Conservation (phyloP, 2,329 filamentous ascomycete genomes). For the Cryphonectria parasitica region DNA sequence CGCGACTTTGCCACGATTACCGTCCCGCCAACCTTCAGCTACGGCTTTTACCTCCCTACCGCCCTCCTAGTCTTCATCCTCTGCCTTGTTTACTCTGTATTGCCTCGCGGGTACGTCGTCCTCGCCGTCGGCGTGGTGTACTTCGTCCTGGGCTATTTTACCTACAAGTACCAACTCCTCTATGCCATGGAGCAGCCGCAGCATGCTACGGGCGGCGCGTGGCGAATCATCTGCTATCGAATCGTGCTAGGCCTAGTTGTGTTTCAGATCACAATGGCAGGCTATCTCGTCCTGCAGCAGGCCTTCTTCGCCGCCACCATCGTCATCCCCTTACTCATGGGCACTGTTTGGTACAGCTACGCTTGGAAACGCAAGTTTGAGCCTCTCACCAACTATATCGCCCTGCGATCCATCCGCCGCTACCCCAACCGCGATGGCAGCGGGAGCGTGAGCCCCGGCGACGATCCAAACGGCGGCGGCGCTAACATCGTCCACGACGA, state of each 20-base stretch:
- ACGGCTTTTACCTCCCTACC: constrained; percentile 93
- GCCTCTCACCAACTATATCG: constrained; percentile 90
- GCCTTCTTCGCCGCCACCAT: constrained; percentile 75
- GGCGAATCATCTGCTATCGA: constrained; percentile 95
- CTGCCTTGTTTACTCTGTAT: constrained; percentile 90
- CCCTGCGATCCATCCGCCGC: constrained; percentile 79
- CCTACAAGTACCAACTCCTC: constrained; percentile 95
- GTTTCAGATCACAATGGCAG: constrained; percentile 90
- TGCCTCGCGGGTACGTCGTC: constrained; percentile 79
- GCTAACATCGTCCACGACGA: constrained; percentile 40
- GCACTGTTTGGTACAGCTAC: constrained; percentile 87
- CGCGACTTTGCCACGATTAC: constrained; percentile 84
- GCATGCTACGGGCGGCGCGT: constrained; percentile 89
- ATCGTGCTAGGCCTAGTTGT: constrained; percentile 83
- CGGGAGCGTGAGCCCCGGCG: constrained; percentile 45
- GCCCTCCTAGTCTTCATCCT: constrained; percentile 93
- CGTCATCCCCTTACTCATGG: constrained; percentile 74
- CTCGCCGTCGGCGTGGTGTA: constrained; percentile 83
- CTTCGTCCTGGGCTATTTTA: constrained; percentile 81
- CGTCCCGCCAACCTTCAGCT: constrained; percentile 86
- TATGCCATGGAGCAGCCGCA: constrained; percentile 99
- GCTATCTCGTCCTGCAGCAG: constrained; percentile 74
- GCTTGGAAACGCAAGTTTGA: constrained; percentile 82
- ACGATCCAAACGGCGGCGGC: constrained; percentile 35
- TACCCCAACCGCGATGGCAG: constrained; percentile 53